A percentile compares a stretch with the other conserved stretches of the same genome.
Conservation (phyloP, 2,329 filamentous ascomycete species). For the Epichloe sylvatica region DNA sequence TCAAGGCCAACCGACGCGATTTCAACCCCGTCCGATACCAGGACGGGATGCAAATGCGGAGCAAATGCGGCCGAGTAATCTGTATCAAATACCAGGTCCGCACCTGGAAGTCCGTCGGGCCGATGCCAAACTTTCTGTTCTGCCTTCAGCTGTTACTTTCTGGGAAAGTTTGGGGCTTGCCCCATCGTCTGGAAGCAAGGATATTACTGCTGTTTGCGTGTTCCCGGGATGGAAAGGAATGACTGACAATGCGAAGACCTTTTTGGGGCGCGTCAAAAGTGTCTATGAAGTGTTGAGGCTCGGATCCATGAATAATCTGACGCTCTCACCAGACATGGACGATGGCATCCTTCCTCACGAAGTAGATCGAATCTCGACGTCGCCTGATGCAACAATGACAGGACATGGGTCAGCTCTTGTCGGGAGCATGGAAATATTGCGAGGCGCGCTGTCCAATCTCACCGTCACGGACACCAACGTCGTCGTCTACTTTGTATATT, state of each 20-base stretch:
- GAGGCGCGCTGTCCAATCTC: conserved; percentile 30
- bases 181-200: conserved; percentile 56
- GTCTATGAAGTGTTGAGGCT: conserved; percentile 63
- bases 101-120: conserved; percentile 59
- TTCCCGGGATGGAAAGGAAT: conserved; percentile 54
- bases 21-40: conserved; percentile 34
- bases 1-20: conserved; percentile 35
- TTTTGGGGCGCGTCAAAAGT: conserved; percentile 53
- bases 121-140: conserved; percentile 54
- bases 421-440: conserved; percentile 35
- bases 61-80: conserved; percentile 33
- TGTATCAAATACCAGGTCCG: conserved; percentile 52
- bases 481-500: conserved; percentile 65
- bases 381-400: conserved; percentile 26
- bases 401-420: conserved; percentile 31
- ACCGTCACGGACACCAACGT: conserved; percentile 42
- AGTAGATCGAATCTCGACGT: conserved; percentile 30
- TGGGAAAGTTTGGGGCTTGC: conserved; percentile 71
- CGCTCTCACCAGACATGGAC: conserved; percentile 23
- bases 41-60: conserved; percentile 30
- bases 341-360: conserved; percentile 38
- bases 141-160: conserved; percentile 61
- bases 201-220: conserved; percentile 56
- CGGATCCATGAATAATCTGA: conserved; percentile 45
- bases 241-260: conserved; percentile 43